Percentiles rank a stretch among this genome's conserved stretches.
phyloP scores from a whole-genome alignment of 257 asterid species.

The Capsicum baccatum region DNA sequence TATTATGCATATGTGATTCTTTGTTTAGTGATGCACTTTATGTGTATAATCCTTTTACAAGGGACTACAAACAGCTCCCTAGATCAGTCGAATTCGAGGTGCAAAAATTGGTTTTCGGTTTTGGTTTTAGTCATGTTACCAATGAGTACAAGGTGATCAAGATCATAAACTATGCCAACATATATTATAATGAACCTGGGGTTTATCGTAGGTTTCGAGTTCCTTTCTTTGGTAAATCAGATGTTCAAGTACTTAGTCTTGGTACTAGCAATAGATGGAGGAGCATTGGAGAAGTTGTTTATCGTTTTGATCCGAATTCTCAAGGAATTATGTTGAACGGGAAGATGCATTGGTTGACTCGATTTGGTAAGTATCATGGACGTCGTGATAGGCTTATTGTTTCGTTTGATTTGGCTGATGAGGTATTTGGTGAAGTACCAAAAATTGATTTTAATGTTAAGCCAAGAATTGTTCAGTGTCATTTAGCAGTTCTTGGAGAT shows the following conservation, averaged over 20 bases:
- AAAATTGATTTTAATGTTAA: neutral
- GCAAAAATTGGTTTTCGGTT: conserved; percentile 44
- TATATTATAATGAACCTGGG: neutral
- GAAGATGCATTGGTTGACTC: conserved; percentile 28
- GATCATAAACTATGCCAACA: conserved; percentile 42
- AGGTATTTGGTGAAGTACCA: conserved; percentile 31
- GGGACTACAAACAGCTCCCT: conserved; percentile 34
- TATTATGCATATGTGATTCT: conserved; percentile 4
- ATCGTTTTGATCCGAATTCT: neutral
- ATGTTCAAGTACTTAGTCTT: conserved; percentile 38
- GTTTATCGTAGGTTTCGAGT: conserved; percentile 27
- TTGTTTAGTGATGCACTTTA: neutral
- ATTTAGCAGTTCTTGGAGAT: conserved; percentile 43
- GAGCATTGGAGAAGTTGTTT: conserved; percentile 29
- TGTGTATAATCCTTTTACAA: conserved; percentile 18
- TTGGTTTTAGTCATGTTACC: conserved; percentile 30
- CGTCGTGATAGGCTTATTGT: conserved; percentile 27
- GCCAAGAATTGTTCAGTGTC: conserved; percentile 22
- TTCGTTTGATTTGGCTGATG: conserved; percentile 38
- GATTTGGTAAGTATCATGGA: neutral
- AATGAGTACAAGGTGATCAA: conserved; percentile 53
- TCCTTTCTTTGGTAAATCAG: conserved; percentile 28
- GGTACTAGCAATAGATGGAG: conserved; percentile 29
- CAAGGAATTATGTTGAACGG: conserved; percentile 24
- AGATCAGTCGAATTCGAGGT: conserved; percentile 30